phyloP scores from a whole-genome alignment of 495 filamentous ascomycete species.

The Aspergillus taichungensis region DNA sequence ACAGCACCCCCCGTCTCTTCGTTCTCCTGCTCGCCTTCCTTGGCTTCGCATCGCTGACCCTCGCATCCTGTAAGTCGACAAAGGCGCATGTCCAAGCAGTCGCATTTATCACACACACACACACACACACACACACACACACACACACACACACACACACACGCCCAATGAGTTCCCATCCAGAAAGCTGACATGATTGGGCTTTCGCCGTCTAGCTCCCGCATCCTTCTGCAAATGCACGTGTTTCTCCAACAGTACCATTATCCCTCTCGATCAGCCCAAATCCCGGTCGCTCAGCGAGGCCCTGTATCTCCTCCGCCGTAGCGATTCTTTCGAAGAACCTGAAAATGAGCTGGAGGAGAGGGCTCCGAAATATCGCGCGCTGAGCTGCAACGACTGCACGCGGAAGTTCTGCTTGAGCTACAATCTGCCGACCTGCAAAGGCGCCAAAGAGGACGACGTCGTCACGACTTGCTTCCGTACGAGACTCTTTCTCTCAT shows the following conservation, averaged over 20 bases:
- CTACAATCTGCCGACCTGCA: conserved; percentile 80
- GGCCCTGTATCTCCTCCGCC: conserved; percentile 19
- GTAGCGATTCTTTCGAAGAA: conserved; percentile 8
- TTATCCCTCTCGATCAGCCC: conserved; percentile 50
- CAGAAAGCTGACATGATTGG: conserved; percentile 7
- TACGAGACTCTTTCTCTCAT: conserved; percentile 24
- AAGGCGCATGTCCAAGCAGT: not conserved
- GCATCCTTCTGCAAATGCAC: conserved; percentile 98
- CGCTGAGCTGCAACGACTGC: conserved; percentile 69
- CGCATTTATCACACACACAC: not conserved
- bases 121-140: too few relatives aligned
- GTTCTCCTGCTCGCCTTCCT: conserved; percentile 17
- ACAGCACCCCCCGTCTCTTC: conserved; percentile 6
- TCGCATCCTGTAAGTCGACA: conserved; percentile 19
- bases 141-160: too few relatives aligned
- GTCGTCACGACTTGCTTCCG: conserved; percentile 86
- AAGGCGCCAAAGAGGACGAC: conserved; percentile 75
- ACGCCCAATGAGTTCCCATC: not conserved
- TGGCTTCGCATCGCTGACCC: conserved; percentile 17
- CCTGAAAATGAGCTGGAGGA: conserved; percentile 6
- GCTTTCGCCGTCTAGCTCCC: conserved; percentile 27
- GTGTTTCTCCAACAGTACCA: conserved; percentile 83
- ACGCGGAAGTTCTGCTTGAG: conserved; percentile 83
- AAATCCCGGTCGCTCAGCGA: conserved; percentile 16
- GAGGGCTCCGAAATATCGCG: conserved; percentile 26